Percentiles rank a stretch among this genome's conserved stretches.
Conservation (phyloP, 2,329 filamentous ascomycete species). For the Cladosporium sp. region DNA sequence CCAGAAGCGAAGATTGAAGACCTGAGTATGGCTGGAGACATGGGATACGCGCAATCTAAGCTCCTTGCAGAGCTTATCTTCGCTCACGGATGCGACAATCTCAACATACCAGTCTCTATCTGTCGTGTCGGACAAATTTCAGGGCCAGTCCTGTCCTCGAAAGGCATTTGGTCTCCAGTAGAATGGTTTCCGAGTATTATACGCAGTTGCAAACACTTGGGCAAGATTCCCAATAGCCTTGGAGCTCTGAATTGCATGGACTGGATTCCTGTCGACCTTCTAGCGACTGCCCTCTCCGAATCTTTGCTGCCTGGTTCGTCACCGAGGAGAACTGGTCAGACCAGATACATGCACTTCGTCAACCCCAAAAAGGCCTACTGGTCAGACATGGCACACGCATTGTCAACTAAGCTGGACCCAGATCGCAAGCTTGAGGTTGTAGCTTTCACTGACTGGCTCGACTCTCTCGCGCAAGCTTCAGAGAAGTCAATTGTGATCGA, state of each 20-base stretch:
- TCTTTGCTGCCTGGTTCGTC: not conserved
- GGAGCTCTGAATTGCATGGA: constrained; percentile 40
- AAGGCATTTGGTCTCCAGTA: not conserved
- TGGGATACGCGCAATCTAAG: constrained; percentile 13
- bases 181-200: constrained; percentile 34
- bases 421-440: not conserved
- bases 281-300: constrained; percentile 41
- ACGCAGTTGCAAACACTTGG: constrained; percentile 40
- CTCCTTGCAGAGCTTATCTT: constrained; percentile 5
- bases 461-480: not conserved
- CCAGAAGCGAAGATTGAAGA: not conserved
- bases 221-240: constrained; percentile 41
- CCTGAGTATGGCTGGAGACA: not conserved
- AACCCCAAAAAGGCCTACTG: constrained; percentile 32
- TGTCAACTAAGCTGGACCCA: constrained; percentile 18
- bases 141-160: not conserved
- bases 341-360: constrained; percentile 27
- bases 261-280: constrained; percentile 48
- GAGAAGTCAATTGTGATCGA: not conserved
- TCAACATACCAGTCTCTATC: constrained; percentile 40
- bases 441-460: not conserved
- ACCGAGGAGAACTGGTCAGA: not conserved
- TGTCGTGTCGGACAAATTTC: constrained; percentile 28
- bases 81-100: constrained; percentile 1
- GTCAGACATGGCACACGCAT: constrained; percentile 5